phyloP scores from a whole-genome alignment of 2,329 filamentous ascomycete species.

The Alternaria rosae region DNA sequence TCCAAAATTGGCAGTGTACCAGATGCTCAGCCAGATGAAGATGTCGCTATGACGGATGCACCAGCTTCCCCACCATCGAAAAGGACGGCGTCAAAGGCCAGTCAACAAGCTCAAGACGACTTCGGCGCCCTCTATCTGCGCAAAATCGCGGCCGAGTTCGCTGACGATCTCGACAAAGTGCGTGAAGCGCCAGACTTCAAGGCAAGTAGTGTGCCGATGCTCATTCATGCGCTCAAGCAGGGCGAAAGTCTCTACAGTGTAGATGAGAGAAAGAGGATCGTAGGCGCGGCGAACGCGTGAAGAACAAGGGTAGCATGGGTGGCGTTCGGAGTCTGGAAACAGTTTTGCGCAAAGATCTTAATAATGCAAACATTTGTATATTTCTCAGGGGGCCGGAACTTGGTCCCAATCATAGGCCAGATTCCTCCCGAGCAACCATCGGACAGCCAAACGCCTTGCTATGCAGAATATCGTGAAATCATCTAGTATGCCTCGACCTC shows the following conservation, averaged over 20 bases:
- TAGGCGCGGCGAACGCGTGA: constrained; percentile 25
- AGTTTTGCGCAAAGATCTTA: neutral
- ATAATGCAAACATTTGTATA: neutral
- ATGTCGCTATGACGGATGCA: constrained; percentile 30
- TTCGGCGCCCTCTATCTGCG: constrained; percentile 75
- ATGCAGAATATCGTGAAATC: neutral
- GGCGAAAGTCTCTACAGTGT: constrained; percentile 67
- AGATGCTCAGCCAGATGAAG: constrained; percentile 16
- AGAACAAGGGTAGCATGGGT: constrained; percentile 7
- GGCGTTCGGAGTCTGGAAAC: constrained; percentile 21
- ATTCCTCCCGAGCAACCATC: neutral
- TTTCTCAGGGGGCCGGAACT: neutral
- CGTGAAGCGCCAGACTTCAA: constrained; percentile 75
- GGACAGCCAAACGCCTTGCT: constrained; percentile 5
- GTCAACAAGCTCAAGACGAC: constrained; percentile 27
- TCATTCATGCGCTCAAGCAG: constrained; percentile 73
- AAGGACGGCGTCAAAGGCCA: constrained; percentile 5
- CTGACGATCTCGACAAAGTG: constrained; percentile 76
- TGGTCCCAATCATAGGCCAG: neutral
- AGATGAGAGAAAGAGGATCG: constrained; percentile 59
- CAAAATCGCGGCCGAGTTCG: constrained; percentile 72
- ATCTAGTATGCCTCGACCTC: constrained; percentile 32
- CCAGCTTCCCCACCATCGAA: constrained; percentile 9
- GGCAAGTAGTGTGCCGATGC: constrained; percentile 65
- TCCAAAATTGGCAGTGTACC: constrained; percentile 1